Evolutionary conservation across 2,329 filamentous ascomycete genomes (phyloP).

Genomic region (Lachnellula arida): DNA sequence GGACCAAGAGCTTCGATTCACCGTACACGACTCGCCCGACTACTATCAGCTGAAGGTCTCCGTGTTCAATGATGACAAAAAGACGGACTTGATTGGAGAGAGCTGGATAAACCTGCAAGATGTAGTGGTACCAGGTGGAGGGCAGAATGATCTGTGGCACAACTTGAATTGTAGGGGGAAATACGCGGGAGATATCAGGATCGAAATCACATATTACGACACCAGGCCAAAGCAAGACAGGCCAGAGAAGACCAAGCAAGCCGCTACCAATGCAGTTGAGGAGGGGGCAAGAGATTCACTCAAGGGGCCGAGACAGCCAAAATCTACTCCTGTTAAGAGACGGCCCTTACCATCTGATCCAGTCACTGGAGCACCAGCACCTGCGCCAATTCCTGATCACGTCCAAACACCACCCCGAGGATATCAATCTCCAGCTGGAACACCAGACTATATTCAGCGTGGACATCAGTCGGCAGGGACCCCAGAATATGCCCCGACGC

Average conservation of each 20-base stretch:
- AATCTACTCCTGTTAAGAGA: slow-evolving; percentile 64
- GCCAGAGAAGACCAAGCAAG: slow-evolving; percentile 45
- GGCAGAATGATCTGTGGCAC: slow-evolving; percentile 94
- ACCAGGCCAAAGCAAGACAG: slow-evolving; percentile 77
- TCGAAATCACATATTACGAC: slow-evolving; percentile 97
- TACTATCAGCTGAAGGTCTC: slow-evolving; percentile 95
- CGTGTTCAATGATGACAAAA: slow-evolving; percentile 97
- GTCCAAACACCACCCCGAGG: slow-evolving; percentile 43
- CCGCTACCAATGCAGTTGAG: slow-evolving; percentile 34
- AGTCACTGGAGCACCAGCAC: slow-evolving; percentile 42
- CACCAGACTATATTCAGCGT: slow-evolving; percentile 29
- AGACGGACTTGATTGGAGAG: slow-evolving; percentile 93
- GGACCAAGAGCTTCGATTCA: slow-evolving; percentile 96
- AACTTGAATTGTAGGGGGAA: slow-evolving; percentile 82
- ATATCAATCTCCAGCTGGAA: slow-evolving; percentile 35
- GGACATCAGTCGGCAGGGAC: slow-evolving; percentile 39
- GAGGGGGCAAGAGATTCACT: slow-evolving; percentile 31
- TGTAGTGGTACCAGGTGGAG: slow-evolving; percentile 79
- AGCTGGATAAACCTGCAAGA: slow-evolving; percentile 79
- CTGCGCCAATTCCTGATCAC: slow-evolving; percentile 32
- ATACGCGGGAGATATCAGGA: slow-evolving; percentile 90
- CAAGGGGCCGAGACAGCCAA: slow-evolving; percentile 42
- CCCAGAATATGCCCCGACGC: slow-evolving; percentile 41
- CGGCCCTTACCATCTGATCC: slow-evolving; percentile 80
- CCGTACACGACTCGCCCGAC: slow-evolving; percentile 91